Conservation (phyloP, 305 asterid genomes). For the Fraxinus dipetala region DNA sequence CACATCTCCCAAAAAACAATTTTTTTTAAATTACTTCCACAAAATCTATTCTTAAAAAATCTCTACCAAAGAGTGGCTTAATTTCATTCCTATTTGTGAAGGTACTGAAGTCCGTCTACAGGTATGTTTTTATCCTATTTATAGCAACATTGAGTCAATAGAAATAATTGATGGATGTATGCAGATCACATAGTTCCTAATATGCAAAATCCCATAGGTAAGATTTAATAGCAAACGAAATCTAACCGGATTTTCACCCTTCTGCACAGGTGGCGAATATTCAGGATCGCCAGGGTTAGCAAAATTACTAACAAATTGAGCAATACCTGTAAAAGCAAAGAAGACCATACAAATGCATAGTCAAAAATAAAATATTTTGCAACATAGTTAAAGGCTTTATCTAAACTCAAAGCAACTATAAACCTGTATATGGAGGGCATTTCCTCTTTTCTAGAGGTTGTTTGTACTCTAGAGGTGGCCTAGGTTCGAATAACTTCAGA, state of each 20-base stretch:
- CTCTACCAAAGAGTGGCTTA: too few relatives aligned
- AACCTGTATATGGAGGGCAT: conserved; percentile 86
- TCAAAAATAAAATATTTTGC: background rate
- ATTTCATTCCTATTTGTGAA: background rate
- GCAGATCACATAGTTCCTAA: background rate
- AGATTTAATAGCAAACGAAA: background rate
- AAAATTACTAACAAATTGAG: conserved; percentile 62
- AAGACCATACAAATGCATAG: background rate
- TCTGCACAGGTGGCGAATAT: conserved; percentile 77
- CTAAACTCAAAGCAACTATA: conserved; percentile 15
- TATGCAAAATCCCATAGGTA: background rate
- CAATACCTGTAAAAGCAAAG: conserved; percentile 57
- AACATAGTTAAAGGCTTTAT: conserved; percentile 5
- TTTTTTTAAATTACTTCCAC: too few relatives aligned
- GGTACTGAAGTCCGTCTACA: background rate
- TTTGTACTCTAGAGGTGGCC: conserved; percentile 87
- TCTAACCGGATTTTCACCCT: conserved; percentile 88
- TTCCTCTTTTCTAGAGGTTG: conserved; percentile 94
- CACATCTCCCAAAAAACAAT: too few relatives aligned
- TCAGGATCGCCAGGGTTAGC: conserved; percentile 83
- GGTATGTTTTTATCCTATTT: background rate
- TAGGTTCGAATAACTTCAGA: conserved; percentile 86
- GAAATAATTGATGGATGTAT: background rate
- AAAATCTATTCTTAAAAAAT: too few relatives aligned
- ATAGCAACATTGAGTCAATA: background rate